A percentile compares a stretch with the other conserved stretches of the same genome.
Evolutionary conservation across 1,284 basidiomycete genomes (phyloP).

Genomic region (Ganoderma sinense): DNA sequence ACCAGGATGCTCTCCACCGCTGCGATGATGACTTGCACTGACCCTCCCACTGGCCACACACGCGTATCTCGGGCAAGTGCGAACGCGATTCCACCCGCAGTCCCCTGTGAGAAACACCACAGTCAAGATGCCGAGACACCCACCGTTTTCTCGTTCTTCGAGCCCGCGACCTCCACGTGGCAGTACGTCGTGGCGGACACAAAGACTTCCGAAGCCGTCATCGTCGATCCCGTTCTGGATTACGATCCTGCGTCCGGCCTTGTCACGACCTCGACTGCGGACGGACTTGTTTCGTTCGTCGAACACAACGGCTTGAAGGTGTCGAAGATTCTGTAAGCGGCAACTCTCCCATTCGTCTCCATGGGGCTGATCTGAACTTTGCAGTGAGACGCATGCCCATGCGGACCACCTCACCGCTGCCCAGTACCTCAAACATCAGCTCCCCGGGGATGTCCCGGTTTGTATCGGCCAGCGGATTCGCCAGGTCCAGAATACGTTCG

Average conservation of each 20-base stretch:
- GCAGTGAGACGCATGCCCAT: constrained; percentile 51
- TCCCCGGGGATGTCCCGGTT: constrained; percentile 41
- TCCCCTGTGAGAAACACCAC: constrained; percentile 36
- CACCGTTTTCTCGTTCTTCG: constrained; percentile 42
- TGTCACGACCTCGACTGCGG: constrained; percentile 45
- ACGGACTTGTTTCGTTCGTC: constrained; percentile 44
- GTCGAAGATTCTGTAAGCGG: constrained; percentile 43
- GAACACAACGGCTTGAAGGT: constrained; percentile 41
- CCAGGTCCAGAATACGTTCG: constrained; percentile 47
- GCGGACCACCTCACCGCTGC: constrained; percentile 51
- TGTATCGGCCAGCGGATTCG: constrained; percentile 49
- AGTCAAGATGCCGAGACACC: constrained; percentile 35
- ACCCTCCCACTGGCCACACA: background rate
- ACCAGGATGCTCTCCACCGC: background rate
- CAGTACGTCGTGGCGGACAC: constrained; percentile 48
- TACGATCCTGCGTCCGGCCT: constrained; percentile 45
- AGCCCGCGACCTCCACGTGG: constrained; percentile 44
- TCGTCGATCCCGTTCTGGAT: constrained; percentile 49
- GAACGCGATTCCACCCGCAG: constrained; percentile 29
- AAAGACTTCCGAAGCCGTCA: constrained; percentile 39
- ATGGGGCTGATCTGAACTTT: background rate
- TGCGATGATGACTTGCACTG: background rate
- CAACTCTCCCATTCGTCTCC: background rate
- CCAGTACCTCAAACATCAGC: constrained; percentile 45
- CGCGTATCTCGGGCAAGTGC: constrained; percentile 20